A percentile compares a stretch with the other conserved stretches of the same genome.
phyloP scores from a whole-genome alignment of 176 grass and related monocot genomes.

The bread wheat (Triticum aestivum) region IWGSC_CS_RefSeq_v2.1 NC_057802.1:101389118-101389617 shows the following conservation, averaged over 20 bases:
- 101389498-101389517: not conserved
- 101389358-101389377: slow-evolving; percentile 25
- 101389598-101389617: slow-evolving; percentile 4
- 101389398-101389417: slow-evolving; percentile 12
- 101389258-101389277: slow-evolving; percentile 24
- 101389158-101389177: not conserved
- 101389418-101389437: slow-evolving; percentile 58
- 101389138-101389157: not conserved
- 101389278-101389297: slow-evolving; percentile 39
- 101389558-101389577: not conserved
- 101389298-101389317: not conserved
- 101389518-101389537: slow-evolving; percentile 11
- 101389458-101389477: slow-evolving; percentile 28
- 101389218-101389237: slow-evolving; percentile 36
- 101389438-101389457: slow-evolving; percentile 35
- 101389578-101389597: slow-evolving; percentile 17
- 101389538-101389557: slow-evolving; percentile 36
- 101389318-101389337: slow-evolving; percentile 15
- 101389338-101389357: slow-evolving; percentile 42
- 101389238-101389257: slow-evolving; percentile 41
- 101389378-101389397: slow-evolving; percentile 2
- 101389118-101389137: slow-evolving; percentile 26
- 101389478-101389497: slow-evolving; percentile 27
- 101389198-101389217: slow-evolving; percentile 27
- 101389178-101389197: not conserved